Percentiles rank a stretch among this genome's conserved stretches.
phyloP scores from a whole-genome alignment of 108 stramenopile species.

The Cyclotella cryptica region DNA sequence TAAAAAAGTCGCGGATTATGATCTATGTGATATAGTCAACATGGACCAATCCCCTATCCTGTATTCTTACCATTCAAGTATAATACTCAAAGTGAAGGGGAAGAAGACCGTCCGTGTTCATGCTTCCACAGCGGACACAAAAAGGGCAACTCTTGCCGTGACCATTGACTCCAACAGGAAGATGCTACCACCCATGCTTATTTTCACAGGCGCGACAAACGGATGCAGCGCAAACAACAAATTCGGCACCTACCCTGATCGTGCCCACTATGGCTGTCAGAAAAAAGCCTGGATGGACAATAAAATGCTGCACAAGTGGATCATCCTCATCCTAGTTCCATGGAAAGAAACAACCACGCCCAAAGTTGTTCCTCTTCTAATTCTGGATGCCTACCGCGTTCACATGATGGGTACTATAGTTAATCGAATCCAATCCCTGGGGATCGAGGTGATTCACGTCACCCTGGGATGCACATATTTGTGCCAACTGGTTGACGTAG shows the following conservation, averaged over 20 bases:
- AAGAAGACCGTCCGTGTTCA: not conserved
- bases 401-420: conserved; percentile 37
- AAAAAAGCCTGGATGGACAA: conserved; percentile 7
- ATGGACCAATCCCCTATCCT: not conserved
- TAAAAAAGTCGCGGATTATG: not conserved
- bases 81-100: not conserved
- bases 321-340: not conserved
- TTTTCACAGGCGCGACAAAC: not conserved
- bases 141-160: not conserved
- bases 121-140: not conserved
- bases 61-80: not conserved
- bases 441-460: conserved; percentile 24
- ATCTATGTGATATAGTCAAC: not conserved
- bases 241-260: not conserved
- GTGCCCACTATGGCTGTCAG: not conserved
- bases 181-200: not conserved
- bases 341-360: not conserved
- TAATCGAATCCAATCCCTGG: conserved; percentile 9
- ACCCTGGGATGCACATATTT: conserved; percentile 18
- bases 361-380: conserved; percentile 19
- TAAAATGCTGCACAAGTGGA: not conserved
- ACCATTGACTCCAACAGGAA: not conserved
- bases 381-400: conserved; percentile 22
- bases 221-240: not conserved
- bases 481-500: conserved; percentile 35